Evolutionary conservation across 2,329 filamentous ascomycete genomes (phyloP).

Genomic region (Tolypocladium paradoxum): DNA sequence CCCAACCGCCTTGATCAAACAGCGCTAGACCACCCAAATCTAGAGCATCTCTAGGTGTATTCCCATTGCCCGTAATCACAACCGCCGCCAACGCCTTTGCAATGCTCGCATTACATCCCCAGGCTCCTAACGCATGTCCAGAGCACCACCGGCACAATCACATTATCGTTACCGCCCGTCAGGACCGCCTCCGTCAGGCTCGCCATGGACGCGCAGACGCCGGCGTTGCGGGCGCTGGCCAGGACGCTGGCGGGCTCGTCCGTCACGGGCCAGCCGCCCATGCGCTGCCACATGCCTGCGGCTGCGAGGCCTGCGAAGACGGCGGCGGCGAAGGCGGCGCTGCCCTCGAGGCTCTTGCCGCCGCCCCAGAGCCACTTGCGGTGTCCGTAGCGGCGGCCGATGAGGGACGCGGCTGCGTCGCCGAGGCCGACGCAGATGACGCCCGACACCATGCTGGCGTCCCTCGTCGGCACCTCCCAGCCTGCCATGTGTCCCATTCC

Average conservation of each 20-base stretch:
- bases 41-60: background rate
- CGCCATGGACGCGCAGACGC: conserved; percentile 64
- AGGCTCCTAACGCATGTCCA: conserved; percentile 86
- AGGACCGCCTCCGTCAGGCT: conserved; percentile 91
- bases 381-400: conserved; percentile 76
- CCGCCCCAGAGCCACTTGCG: conserved; percentile 95
- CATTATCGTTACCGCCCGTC: conserved; percentile 96
- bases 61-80: background rate
- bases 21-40: background rate
- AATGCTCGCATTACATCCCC: conserved; percentile 32
- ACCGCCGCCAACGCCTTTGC: background rate
- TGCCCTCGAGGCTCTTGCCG: conserved; percentile 89
- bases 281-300: conserved; percentile 61
- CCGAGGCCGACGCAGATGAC: conserved; percentile 92
- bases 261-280: conserved; percentile 62
- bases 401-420: conserved; percentile 83
- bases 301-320: conserved; percentile 65
- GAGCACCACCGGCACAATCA: conserved; percentile 84
- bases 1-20: background rate
- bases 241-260: conserved; percentile 25
- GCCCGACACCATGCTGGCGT: conserved; percentile 84
- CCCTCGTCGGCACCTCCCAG: conserved; percentile 66
- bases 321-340: conserved; percentile 67
- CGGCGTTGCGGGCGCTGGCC: conserved; percentile 50
- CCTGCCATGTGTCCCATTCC: conserved; percentile 47